Percentiles rank a stretch among this genome's conserved stretches.
Conservation (phyloP, 805 yeast species). For the Martiniozyma abietophila region DNA sequence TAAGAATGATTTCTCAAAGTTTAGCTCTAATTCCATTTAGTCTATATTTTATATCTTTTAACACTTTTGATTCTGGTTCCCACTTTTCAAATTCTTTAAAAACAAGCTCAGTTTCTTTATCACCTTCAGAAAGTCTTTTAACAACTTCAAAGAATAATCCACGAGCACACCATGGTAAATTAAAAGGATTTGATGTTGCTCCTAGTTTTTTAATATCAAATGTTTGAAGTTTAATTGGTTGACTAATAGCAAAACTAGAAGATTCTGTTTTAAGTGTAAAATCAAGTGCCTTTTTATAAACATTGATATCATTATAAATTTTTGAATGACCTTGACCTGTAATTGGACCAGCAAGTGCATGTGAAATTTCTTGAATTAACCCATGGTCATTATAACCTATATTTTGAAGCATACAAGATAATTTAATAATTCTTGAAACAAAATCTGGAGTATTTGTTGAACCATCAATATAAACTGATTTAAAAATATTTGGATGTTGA, state of each 20-base stretch:
- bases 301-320: constrained; percentile 76
- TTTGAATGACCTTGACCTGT: constrained; percentile 95
- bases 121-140: constrained; percentile 30
- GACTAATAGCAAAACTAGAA: constrained; percentile 17
- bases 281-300: constrained; percentile 70
- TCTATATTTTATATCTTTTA: constrained; percentile 72
- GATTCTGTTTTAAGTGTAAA: constrained; percentile 64
- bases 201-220: constrained; percentile 61
- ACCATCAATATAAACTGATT: constrained; percentile 86
- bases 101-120: constrained; percentile 50
- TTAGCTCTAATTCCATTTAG: constrained; percentile 28
- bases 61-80: constrained; percentile 76
- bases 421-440: constrained; percentile 60
- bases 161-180: constrained; percentile 87
- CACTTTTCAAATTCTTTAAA: constrained; percentile 70
- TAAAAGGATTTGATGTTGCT: constrained; percentile 56
- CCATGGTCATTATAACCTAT: constrained; percentile 79
- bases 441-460: constrained; percentile 72
- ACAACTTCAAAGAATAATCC: constrained; percentile 58
- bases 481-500: constrained; percentile 79
- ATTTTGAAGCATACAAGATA: constrained; percentile 68
- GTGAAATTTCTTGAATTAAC: constrained; percentile 74
- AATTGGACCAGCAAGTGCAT: constrained; percentile 74
- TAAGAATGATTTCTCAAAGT: too few relatives aligned
- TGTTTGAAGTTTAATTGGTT: constrained; percentile 22